phyloP scores from a whole-genome alignment of 805 yeast genomes.

The Teunomyces panamensis region DNA sequence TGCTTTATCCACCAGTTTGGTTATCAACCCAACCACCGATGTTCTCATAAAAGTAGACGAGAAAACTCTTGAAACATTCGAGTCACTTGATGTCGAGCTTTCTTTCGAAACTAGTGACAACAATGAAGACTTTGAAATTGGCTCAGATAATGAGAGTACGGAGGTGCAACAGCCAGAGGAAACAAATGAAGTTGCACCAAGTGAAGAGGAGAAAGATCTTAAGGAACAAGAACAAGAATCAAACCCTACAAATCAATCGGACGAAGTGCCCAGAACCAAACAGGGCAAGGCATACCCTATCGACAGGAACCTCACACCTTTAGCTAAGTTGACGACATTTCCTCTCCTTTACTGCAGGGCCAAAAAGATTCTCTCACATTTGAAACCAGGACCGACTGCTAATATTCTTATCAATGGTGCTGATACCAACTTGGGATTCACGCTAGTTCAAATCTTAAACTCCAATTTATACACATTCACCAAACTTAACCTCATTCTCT shows the following conservation, averaged over 20 bases:
- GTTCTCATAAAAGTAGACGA: slow-evolving; percentile 25
- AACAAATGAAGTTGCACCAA: not conserved
- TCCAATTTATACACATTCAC: slow-evolving; percentile 26
- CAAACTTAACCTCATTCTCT: slow-evolving; percentile 27
- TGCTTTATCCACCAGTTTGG: slow-evolving; percentile 53
- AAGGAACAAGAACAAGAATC: not conserved
- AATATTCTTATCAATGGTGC: slow-evolving; percentile 42
- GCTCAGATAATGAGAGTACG: slow-evolving; percentile 3
- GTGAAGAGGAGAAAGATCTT: not conserved
- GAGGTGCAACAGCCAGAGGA: slow-evolving; percentile 5
- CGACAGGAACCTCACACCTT: slow-evolving; percentile 20
- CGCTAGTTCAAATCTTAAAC: slow-evolving; percentile 30
- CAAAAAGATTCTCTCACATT: slow-evolving; percentile 30
- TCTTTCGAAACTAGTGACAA: not conserved
- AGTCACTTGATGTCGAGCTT: slow-evolving; percentile 22
- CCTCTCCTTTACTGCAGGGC: slow-evolving; percentile 37
- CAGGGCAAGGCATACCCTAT: slow-evolving; percentile 2
- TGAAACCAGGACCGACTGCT: slow-evolving; percentile 19
- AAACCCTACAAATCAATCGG: not conserved
- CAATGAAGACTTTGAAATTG: slow-evolving; percentile 6
- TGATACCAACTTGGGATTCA: slow-evolving; percentile 37
- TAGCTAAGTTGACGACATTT: slow-evolving; percentile 32
- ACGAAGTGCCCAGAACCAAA: not conserved
- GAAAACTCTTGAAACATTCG: slow-evolving; percentile 18
- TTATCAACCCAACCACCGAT: slow-evolving; percentile 53